Evolutionary conservation across 2,329 filamentous ascomycete species (phyloP).

Genomic region (Neonectria faginata): DNA sequence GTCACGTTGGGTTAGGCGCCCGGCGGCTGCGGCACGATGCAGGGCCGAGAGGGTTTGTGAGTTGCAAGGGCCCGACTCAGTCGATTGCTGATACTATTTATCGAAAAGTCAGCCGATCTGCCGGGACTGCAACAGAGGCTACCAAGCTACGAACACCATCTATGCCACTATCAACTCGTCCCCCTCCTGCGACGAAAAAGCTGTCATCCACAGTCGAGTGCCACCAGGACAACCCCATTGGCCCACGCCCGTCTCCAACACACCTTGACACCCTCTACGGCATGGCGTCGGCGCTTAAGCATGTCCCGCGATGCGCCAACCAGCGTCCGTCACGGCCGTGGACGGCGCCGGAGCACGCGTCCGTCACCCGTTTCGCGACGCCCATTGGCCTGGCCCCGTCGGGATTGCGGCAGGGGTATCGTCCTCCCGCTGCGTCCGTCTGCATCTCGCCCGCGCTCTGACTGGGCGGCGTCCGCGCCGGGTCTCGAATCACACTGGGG

Average conservation of each 20-base stretch:
- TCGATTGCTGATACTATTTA: slow-evolving; percentile 27
- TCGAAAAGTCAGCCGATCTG: neutral
- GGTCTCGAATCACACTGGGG: slow-evolving; percentile 45
- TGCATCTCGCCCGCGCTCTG: slow-evolving; percentile 37
- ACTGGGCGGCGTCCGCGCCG: slow-evolving; percentile 44
- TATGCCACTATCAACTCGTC: neutral
- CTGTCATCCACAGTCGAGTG: slow-evolving; percentile 1
- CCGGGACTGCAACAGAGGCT: neutral
- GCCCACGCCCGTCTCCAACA: slow-evolving; percentile 15
- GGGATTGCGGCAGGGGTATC: slow-evolving; percentile 35
- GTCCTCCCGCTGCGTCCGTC: slow-evolving; percentile 36
- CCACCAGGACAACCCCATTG: slow-evolving; percentile 30
- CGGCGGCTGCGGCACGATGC: slow-evolving; percentile 19
- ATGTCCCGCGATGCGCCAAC: slow-evolving; percentile 34
- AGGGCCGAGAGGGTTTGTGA: neutral
- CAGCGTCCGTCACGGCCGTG: slow-evolving; percentile 27
- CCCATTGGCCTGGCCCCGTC: slow-evolving; percentile 35
- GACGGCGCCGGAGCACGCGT: slow-evolving; percentile 16
- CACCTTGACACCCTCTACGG: slow-evolving; percentile 25
- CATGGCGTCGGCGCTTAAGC: slow-evolving; percentile 45
- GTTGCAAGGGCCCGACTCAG: slow-evolving; percentile 27
- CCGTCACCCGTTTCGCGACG: slow-evolving; percentile 18
- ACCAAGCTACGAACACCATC: too few species aligned
- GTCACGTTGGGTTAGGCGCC: slow-evolving; percentile 17
- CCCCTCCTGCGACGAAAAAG: slow-evolving; percentile 1